Evolutionary conservation across 2,329 filamentous ascomycete genomes (phyloP).

Genomic region (Aspergillus novoparasiticus): DNA sequence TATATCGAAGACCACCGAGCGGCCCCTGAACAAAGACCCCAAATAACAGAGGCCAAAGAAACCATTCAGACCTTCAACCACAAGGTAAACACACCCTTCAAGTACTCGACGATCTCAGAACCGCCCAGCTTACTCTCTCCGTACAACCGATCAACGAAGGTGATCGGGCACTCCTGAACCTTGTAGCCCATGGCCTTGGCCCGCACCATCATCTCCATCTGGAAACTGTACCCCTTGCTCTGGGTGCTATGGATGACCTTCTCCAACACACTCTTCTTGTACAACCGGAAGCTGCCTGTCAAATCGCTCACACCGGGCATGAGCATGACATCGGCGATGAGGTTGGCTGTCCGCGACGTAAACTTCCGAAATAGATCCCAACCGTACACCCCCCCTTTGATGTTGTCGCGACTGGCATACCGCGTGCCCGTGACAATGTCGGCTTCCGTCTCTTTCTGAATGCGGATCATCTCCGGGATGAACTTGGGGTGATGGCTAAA

Average conservation of each 20-base stretch:
- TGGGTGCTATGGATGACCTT: constrained; percentile 89
- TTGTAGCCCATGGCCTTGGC: constrained; percentile 95
- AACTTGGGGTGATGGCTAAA: constrained; percentile 99
- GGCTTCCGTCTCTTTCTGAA: constrained; percentile 76
- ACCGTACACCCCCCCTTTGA: constrained; percentile 79
- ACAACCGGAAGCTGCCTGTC: constrained; percentile 91
- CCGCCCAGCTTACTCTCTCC: constrained; percentile 94
- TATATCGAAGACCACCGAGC: constrained; percentile 8
- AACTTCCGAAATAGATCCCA: constrained; percentile 91
- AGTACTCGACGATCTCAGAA: constrained; percentile 94
- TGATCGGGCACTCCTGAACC: constrained; percentile 94
- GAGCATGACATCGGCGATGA: constrained; percentile 93
- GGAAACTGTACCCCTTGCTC: constrained; percentile 97
- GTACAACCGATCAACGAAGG: constrained; percentile 92
- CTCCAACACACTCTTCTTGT: constrained; percentile 86
- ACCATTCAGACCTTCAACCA: constrained; percentile 71
- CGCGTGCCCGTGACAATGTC: constrained; percentile 97
- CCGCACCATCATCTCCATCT: constrained; percentile 99
- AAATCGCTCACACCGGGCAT: constrained; percentile 92
- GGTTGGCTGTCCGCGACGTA: constrained; percentile 75
- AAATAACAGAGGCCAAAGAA: constrained; percentile 10
- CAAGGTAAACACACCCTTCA: constrained; percentile 77
- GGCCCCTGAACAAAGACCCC: constrained; percentile 8
- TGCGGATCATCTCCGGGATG: constrained; percentile 88
- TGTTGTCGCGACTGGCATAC: constrained; percentile 72